Base-by-base conservation (phyloP, 768 basidiomycete genomes). In the Auriscalpium vulgare region DNA sequence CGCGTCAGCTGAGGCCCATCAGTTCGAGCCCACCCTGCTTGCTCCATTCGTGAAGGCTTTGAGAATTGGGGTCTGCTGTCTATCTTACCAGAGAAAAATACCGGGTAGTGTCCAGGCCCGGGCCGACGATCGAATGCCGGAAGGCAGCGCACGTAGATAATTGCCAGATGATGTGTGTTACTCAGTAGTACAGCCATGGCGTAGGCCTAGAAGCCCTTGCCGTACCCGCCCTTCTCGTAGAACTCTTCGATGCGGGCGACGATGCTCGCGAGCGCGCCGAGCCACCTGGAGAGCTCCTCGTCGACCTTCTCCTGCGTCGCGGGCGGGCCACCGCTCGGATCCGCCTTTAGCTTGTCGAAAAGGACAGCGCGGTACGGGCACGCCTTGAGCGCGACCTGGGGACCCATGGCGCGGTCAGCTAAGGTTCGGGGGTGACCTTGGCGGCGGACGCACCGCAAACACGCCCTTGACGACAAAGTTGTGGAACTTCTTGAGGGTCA, bases 401-500 rank as follows among this genome's bases (percentile, higher is more conserved):
- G 37, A 2, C n/a, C 58, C 19, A 10, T 50, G 50, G 16, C 48
- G 46, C 46, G 37, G 34, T 36, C 34, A 21, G 9, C 13, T 19
- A 34, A 38, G 38, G 47, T 54, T 14, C 10, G 13, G 29, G 50
- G 44, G 19, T 45, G 37, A 8, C 6, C 47, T 34, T 11, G 9
- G 23, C 36, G 51, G 17, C 45, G 11, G 44, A 75, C 82, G 57
- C 58, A 84, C 83, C 10, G 73, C 62, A 68, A 85, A 85, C 56
- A 82, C 59, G 44, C 75, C 75, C 60, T 75, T 71, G 44, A 83
- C 75, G 62, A 86, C 81, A 60, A 94, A 85, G 66, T 82, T 87
- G 70, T 99, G 95, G 72, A 85, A 84, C 65, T 85, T 77, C 74
- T 86, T 94, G 68, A 99, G 75, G 13, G 89, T 94, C 10, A 61